Base-by-base conservation (phyloP, 306 rosid genomes). In the Cucurbita pepo region DNA sequence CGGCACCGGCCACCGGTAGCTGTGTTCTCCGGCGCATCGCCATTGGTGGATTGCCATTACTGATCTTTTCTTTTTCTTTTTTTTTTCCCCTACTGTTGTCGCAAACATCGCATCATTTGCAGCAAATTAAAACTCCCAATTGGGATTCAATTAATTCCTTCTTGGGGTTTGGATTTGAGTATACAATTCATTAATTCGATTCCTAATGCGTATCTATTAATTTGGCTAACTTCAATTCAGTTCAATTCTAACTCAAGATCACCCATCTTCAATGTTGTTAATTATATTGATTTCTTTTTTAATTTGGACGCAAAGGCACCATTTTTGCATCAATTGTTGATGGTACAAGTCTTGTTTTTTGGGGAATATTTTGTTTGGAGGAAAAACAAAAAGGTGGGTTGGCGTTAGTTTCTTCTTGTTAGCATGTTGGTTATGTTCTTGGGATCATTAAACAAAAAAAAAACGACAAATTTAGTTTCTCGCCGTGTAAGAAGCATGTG, bases 41-140 rank as follows among this genome's bases (percentile, higher is more conserved):
- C 93, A 69, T 53, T 93, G 83, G 93, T 88, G 82, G 86, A 85
- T 85, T 88, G 96, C 79, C 93, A 88, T 78, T 87, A 88, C 79
- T 93, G 60, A 87, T 75, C 2, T 9, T 0, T 36, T n/a, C n/a
- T n/a, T 15, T 60, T 15, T 60, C 34, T 5, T 14, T 60, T 60
- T 21, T 21, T 21, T 21, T 21, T 60, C 37, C 11, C 34, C 56
- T 15, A 52, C n/a, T 52, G n/a, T 34, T 58, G 43, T 58, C 13
- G 5, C 40, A 58, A 58, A 25, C 4, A 40, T 58, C 38, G 63
- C 63, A 57, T 57, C 41, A 58, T 12, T 11, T 58, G 41, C 64
- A 6, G 43, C 43, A 13, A 58, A 58, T 30, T 58, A 21, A 10
- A 22, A 41, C 30, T 22, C 70, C 40, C 64, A 58, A 34, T 58